A percentile compares a stretch with the other conserved stretches of the same genome.
Conservation (phyloP, 257 asterid genomes). For the Scutellaria baicalensis region DNA sequence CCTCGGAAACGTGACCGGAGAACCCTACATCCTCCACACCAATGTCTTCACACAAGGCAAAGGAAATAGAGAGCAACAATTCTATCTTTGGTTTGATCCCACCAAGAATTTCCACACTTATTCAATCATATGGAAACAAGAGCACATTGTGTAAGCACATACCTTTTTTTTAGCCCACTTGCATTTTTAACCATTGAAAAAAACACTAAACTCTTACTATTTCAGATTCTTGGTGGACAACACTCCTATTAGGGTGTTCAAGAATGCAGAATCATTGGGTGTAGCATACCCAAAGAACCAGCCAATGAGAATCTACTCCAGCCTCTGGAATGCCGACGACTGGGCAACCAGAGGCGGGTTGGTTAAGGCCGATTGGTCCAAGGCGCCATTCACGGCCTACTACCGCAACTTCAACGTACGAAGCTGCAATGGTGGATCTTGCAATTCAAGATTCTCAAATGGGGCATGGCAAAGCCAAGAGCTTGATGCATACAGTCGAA, state of each 20-base stretch:
- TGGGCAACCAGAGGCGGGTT: conserved; percentile 94
- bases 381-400: conserved; percentile 81
- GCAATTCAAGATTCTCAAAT: conserved; percentile 28
- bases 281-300: conserved; percentile 69
- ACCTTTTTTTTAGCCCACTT: too few species aligned
- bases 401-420: conserved; percentile 59
- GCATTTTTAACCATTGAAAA: too few species aligned
- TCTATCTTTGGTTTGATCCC: conserved; percentile 84
- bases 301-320: conserved; percentile 80
- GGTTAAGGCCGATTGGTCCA: conserved; percentile 72
- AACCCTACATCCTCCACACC: conserved; percentile 76
- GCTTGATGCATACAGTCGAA: conserved; percentile 63
- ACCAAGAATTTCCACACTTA: conserved; percentile 77
- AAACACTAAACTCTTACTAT: too few species aligned
- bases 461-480: conserved; percentile 53
- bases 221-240: conserved; percentile 73
- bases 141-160: conserved; percentile 52
- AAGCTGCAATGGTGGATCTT: conserved; percentile 25
- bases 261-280: conserved; percentile 59
- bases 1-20: conserved; percentile 56
- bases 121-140: conserved; percentile 61
- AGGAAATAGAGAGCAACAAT: conserved; percentile 78
- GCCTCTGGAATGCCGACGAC: conserved; percentile 86
- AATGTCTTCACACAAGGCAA: conserved; percentile 65
- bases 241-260: conserved; percentile 75